Conservation (phyloP, 495 filamentous ascomycete genomes). For the Stereocaulon alpinum region DNA sequence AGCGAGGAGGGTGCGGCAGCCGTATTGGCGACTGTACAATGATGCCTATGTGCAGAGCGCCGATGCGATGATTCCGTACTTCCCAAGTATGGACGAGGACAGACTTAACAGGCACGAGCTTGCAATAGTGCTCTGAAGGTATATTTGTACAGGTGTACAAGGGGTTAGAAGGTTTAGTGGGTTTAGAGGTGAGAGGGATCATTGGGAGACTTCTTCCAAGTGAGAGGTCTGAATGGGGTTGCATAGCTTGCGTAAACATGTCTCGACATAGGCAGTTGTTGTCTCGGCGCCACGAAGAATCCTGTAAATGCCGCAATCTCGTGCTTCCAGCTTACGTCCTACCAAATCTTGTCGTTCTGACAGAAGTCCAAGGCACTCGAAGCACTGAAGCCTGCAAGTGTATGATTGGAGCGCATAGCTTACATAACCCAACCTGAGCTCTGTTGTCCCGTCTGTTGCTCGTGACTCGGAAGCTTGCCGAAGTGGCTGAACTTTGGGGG, state of each 20-base stretch:
- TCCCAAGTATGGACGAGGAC: constrained; percentile 72
- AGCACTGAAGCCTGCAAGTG: too few species aligned
- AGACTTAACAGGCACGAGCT: constrained; percentile 66
- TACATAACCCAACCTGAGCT: neutral
- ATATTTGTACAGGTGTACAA: neutral
- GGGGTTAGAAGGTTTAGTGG: neutral
- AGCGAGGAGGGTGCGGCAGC: constrained; percentile 80
- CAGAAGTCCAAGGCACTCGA: too few species aligned
- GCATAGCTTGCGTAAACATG: too few species aligned
- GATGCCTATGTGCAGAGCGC: constrained; percentile 91
- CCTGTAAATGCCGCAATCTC: too few species aligned
- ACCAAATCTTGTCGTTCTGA: too few species aligned
- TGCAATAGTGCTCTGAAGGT: constrained; percentile 63
- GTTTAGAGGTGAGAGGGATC: too few species aligned
- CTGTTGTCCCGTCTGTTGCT: too few species aligned
- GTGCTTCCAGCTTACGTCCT: too few species aligned
- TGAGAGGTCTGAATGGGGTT: too few species aligned
- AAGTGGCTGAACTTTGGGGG: neutral
- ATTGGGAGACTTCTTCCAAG: too few species aligned
- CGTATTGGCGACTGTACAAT: constrained; percentile 95
- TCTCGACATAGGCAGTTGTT: too few species aligned
- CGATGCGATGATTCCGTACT: constrained; percentile 93
- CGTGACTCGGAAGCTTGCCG: neutral
- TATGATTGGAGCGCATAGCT: constrained; percentile 2
- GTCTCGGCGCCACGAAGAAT: too few species aligned